A percentile compares a stretch with the other conserved stretches of the same genome.
Conservation (phyloP, 345 rosid genomes). For the Melaleuca quinquenervia region DNA sequence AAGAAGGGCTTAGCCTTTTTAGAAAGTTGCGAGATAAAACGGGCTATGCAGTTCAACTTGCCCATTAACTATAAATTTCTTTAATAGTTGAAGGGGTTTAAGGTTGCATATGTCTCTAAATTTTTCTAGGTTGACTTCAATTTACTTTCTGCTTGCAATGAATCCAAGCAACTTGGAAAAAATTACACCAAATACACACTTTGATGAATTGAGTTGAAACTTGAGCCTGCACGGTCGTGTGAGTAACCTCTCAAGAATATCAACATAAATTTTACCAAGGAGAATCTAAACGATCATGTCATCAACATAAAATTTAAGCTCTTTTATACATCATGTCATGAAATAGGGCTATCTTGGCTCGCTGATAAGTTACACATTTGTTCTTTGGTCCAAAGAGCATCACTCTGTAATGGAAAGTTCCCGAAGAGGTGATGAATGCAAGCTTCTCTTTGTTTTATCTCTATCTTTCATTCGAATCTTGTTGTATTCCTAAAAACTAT, state of each 20-base stretch:
- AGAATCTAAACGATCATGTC: too few species aligned
- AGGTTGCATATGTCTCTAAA: background rate
- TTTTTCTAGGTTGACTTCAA: background rate
- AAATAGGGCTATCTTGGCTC: too few species aligned
- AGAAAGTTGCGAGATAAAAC: background rate
- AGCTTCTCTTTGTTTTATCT: too few species aligned
- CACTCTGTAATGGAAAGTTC: too few species aligned
- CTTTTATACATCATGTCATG: too few species aligned
- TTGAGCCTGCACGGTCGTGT: background rate
- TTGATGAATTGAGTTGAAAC: background rate
- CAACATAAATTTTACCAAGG: background rate
- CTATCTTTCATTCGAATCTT: too few species aligned
- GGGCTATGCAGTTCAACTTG: background rate
- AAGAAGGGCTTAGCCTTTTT: background rate
- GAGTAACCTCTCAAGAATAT: background rate
- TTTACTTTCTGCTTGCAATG: background rate
- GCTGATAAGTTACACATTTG: too few species aligned
- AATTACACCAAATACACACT: background rate
- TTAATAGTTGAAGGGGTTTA: background rate
- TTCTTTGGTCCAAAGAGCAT: too few species aligned
- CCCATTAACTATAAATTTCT: background rate
- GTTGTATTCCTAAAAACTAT: too few species aligned
- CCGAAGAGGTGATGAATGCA: too few species aligned
- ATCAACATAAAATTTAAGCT: too few species aligned
- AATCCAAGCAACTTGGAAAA: background rate